Evolutionary conservation across 176 grass and related monocot species (phyloP).

Genomic region (Rhynchospora breviuscula): DNA sequence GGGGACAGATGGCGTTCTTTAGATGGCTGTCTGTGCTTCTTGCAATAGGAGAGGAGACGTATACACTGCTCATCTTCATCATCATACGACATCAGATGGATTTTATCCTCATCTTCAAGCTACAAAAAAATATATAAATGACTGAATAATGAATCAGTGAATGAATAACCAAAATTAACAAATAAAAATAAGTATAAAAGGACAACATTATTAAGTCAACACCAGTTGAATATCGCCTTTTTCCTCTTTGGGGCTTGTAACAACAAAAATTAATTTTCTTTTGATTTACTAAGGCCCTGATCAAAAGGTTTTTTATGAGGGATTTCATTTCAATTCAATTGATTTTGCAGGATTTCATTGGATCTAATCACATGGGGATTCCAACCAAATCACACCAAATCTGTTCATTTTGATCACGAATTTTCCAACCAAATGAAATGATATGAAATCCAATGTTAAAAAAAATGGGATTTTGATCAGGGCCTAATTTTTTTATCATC

Average conservation of each 20-base stretch:
- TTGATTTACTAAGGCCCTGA: neutral
- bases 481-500: neutral
- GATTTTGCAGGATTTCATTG: too few species aligned
- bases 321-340: too few species aligned
- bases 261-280: neutral
- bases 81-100: constrained; percentile 78
- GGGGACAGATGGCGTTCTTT: constrained; percentile 54
- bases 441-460: too few species aligned
- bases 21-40: constrained; percentile 90
- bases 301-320: too few species aligned
- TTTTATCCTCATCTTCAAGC: constrained; percentile 96
- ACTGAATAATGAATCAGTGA: neutral
- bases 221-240: neutral
- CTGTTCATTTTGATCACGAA: too few species aligned
- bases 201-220: neutral
- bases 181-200: constrained; percentile 15
- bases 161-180: constrained; percentile 10
- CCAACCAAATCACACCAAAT: too few species aligned
- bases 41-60: constrained; percentile 93
- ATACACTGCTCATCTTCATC: constrained; percentile 91
- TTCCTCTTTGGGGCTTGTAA: neutral
- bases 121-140: constrained; percentile 33
- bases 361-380: too few species aligned
- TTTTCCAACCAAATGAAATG: too few species aligned
- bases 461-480: too few species aligned